Base-by-base conservation (phyloP, 2,329 filamentous ascomycete genomes). In the Drechmeria coniospora region DNA sequence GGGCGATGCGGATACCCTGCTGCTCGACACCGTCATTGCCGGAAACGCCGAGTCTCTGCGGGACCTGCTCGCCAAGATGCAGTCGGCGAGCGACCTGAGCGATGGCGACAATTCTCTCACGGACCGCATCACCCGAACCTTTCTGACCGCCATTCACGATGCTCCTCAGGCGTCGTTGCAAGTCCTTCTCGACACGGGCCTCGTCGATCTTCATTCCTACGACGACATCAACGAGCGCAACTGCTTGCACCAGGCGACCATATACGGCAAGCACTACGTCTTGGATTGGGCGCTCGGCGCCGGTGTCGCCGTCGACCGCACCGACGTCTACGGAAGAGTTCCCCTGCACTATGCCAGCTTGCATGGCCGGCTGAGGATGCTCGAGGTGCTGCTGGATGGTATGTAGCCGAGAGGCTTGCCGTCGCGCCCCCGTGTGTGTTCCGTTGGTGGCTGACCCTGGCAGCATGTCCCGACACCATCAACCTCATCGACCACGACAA, bases 171-270 rank as follows among this genome's bases (percentile, higher is more conserved):
- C 79, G 16, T 76, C 86, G 7, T 61, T 95, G 13, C 68, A 73
- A 32, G 60, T 82, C 5, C 66, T 98, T 15, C 61, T 94, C 15
- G 74, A 80, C 26, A 93, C 86, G 3, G 72, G 73, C 1, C 58
- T 90, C 15, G 81, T 98, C 19, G 79, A 95, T 49, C 67, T 94
- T n/a, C 75, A 83, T 44, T 90, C 84, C 1, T 83, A 92, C 43
- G 90, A 98, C 48, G 86, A 94, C 44, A 95, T 98, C 51, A 98
- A 95, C 44, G 87, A 94, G 56, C 71, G 90, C 22, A 98, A 94
- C 44, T 93, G 86, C 46, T 63, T 98, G 25, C 90, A 98, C 43
- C 90, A 95, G 54, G 82, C 90, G n/a, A 79, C 86, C 1, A 94
- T 95, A 28, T 92, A 92, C 35, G 86, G 86, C 13, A 86, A 86